phyloP scores from a whole-genome alignment of 768 basidiomycete species.

The Suillus cothurnatus region DNA sequence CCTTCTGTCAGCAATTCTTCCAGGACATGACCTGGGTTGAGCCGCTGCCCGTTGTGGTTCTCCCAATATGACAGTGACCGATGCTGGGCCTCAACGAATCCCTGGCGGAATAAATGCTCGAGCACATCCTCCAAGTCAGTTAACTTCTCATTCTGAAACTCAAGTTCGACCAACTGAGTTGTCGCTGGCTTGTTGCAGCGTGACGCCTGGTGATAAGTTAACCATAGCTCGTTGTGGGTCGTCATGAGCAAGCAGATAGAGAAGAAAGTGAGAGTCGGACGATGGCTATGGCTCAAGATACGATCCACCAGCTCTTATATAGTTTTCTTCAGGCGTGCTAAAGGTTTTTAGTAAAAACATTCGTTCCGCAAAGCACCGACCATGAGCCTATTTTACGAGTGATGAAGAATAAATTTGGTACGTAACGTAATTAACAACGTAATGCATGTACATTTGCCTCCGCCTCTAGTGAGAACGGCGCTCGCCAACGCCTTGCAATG shows the following conservation, averaged over 20 bases:
- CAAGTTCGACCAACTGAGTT: slow-evolving; percentile 50
- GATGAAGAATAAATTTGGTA: no score
- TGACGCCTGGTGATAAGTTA: slow-evolving; percentile 50
- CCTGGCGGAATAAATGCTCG: slow-evolving; percentile 46
- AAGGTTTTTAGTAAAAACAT: neutral
- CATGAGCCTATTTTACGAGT: neutral
- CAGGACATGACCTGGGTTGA: slow-evolving; percentile 37
- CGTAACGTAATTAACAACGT: no score
- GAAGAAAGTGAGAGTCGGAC: slow-evolving; percentile 5
- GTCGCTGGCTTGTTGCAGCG: slow-evolving; percentile 43
- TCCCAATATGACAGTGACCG: slow-evolving; percentile 49
- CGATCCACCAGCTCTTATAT: slow-evolving; percentile 14
- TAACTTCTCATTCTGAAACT: slow-evolving; percentile 42
- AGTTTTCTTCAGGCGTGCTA: neutral
- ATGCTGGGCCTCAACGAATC: slow-evolving; percentile 47
- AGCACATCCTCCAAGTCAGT: slow-evolving; percentile 51
- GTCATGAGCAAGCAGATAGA: slow-evolving; percentile 19
- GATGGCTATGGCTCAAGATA: neutral
- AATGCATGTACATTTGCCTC: no score
- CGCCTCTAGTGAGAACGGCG: no score
- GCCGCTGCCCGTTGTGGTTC: slow-evolving; percentile 38
- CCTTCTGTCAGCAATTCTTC: slow-evolving; percentile 41
- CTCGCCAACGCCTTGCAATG: no score
- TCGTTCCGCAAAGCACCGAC: slow-evolving; percentile 1
- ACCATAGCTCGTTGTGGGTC: slow-evolving; percentile 45